Base-by-base conservation (phyloP, 164 flowering plant genomes). In the Stephania cephalantha region DNA sequence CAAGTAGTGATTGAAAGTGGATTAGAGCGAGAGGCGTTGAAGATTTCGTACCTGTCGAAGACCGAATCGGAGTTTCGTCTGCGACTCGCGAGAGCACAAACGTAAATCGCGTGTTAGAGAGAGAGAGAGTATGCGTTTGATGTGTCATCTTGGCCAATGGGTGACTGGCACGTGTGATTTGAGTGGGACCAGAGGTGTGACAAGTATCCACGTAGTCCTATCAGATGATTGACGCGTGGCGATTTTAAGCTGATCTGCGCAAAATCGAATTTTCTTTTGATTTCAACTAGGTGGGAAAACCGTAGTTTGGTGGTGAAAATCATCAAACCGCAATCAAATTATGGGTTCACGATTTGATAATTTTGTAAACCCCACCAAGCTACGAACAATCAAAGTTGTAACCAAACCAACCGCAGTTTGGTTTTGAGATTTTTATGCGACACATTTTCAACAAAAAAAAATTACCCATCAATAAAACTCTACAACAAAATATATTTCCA, bases 41-140 rank as follows among this genome's bases (percentile, higher is more conserved):
- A 44, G 11, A 69, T 42, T 69, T 44, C 50, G 71, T 42, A 69
- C 71, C 71, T 42, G 22, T 69, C 0, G 52, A 69, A 69, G 71
- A 45, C 46, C 25, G 50, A 45, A 44, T 42, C 18, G 46, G 71
- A 20, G 71, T 15, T 69, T 45, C 52, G 71, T 42, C 50, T 9
- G 50, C 10, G 22, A 67, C 2, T 18, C n/a, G 64, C 5, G 64
- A 6, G 64, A 58, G 15, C n/a, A 4, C 18, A 15, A 58, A n/a
- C 64, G 17, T 22, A 65, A 65, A 22, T 65, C 29, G 64, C 22
- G 63, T 4, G 18, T 25, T 25, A 6, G 64, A 58, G 18, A n/a
- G 63, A 55, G 63, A 55, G 18, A 58, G 18, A 6, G 20, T 15
- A 0, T 15, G 64, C 13, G 64, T 58, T 15, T 17, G 18, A 31